Base-by-base conservation (phyloP, 192 early-diverging fungal species). In the Podila verticillata region DNA sequence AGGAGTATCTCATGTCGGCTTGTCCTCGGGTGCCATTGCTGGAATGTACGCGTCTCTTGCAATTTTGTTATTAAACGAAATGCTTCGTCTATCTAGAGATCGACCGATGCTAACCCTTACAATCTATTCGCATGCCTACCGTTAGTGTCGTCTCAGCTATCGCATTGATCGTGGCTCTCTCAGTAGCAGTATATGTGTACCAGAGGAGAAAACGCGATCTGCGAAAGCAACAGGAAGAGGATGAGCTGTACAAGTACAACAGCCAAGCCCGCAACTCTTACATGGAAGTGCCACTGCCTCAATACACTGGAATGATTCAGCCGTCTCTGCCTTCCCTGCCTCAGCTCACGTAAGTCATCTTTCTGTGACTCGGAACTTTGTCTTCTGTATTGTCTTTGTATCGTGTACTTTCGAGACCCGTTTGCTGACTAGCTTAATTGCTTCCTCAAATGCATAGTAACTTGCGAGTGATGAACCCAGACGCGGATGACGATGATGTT, bases 381-480 rank as follows among this genome's bases (percentile, higher is more conserved):
- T 30, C 17, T 19, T 63, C 3, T 47, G 54, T 24, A 57, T 15
- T 44, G 17, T 48, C 48, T 24, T 10, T 15, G 26, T 39, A 13
- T 49, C n/a, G 22, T 57, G 44, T 9, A 47, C 44, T 57, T 13
- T 4, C 7, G 19, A 10, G n/a, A 12, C 47, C 4, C 30, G n/a
- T 64, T 4, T n/a, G 29, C 30, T 19, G 26, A 12, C 22, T n/a
- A n/a, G 4, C 36, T 4, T 15, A 17, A 48, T 29, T 47, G 54
- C 5, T 30, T 28, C 19, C 28, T 44, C 39, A 44, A 44, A 4
- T 17, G 39, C 12, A 30, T 35, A 80, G 77, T 49, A 80, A 80
- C 26, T 13, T 80, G 66, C 58, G 77, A 19, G 77, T 80, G 5
- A 80, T 80, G 77, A 80, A 80, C 62, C 77, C 77, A 2, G 77